Conservation (phyloP, 2,329 filamentous ascomycete species). For the Colletotrichum sp. region DNA sequence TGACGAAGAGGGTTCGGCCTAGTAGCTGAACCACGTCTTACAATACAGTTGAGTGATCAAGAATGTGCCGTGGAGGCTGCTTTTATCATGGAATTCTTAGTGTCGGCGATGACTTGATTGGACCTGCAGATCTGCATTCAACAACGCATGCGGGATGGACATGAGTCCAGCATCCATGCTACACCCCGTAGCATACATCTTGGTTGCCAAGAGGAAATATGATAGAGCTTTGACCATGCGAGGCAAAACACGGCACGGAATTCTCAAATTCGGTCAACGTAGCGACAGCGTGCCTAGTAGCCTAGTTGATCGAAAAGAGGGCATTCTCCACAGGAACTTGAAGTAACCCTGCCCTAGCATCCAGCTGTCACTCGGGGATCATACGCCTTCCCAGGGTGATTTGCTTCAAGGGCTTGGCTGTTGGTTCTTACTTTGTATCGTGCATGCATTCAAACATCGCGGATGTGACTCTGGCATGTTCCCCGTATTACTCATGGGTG, state of each 20-base stretch:
- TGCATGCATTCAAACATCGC: not conserved
- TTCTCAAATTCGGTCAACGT: not conserved
- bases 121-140: not conserved
- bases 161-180: not conserved
- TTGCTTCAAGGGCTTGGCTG: not conserved
- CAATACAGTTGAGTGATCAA: not conserved
- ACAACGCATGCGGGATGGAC: not conserved
- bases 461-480: not conserved
- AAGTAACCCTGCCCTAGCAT: not conserved
- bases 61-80: not conserved
- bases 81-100: not conserved
- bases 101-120: not conserved
- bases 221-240: not conserved
- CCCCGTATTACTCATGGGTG: not conserved
- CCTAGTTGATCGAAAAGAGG: not conserved
- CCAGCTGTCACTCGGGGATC: not conserved
- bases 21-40: not conserved
- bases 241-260: not conserved
- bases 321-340: not conserved
- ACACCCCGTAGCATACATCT: not conserved
- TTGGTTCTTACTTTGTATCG: not conserved
- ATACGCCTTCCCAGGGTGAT: not conserved
- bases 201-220: not conserved
- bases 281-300: not conserved
- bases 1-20: not conserved